A percentile compares a stretch with the other conserved stretches of the same genome.
Conservation (phyloP, 2,329 filamentous ascomycete species). For the Didymella sp. region DNA sequence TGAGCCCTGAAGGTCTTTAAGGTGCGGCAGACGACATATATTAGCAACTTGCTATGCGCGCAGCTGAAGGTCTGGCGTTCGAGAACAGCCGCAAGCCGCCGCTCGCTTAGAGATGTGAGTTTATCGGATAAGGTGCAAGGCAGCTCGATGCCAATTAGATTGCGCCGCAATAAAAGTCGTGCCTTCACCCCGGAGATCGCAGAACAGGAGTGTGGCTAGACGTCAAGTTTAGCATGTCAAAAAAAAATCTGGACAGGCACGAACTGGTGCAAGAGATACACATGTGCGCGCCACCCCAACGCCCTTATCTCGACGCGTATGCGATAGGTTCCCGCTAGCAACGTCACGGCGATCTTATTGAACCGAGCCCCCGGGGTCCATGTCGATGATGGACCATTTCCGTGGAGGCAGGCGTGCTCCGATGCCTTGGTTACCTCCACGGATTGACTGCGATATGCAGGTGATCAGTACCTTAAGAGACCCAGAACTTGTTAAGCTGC, state of each 20-base stretch:
- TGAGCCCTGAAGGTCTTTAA: not conserved
- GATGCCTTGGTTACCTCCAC: not conserved
- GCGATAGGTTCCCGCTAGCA: constrained; percentile 2
- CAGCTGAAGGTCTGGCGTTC: not conserved
- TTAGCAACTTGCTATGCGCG: not conserved
- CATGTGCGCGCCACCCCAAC: constrained; percentile 2
- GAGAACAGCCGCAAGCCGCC: constrained; percentile 2
- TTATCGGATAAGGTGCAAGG: constrained; percentile 4
- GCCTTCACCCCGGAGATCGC: not conserved
- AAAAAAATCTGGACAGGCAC: not conserved
- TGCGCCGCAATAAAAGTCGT: not conserved
- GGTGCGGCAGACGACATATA: not conserved
- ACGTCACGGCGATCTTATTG: constrained; percentile 7
- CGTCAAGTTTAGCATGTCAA: not conserved
- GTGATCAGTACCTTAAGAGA: not conserved
- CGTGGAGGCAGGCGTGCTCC: not conserved
- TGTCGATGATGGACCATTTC: not conserved
- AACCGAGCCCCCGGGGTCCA: not conserved
- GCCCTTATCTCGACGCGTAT: constrained; percentile 6
- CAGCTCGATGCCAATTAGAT: not conserved
- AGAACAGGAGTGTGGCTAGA: constrained; percentile 4
- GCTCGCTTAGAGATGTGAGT: not conserved
- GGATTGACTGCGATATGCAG: not conserved
- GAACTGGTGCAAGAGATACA: constrained; percentile 5
- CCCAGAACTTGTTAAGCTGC: not conserved